Conservation (phyloP, 148 eudicot genomes). For the Rheum nobile region DNA sequence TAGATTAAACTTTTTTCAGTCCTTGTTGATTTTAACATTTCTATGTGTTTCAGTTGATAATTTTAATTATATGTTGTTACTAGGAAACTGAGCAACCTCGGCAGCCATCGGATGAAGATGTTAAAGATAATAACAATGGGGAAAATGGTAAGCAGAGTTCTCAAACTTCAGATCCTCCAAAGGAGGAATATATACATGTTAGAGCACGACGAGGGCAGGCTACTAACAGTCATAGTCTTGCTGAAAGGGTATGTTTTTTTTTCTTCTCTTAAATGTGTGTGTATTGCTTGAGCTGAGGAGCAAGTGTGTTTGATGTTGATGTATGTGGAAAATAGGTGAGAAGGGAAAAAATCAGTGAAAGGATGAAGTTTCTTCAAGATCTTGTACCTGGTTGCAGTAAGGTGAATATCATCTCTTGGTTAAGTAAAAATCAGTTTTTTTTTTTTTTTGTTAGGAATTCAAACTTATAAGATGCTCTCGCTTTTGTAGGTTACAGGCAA, state of each 20-base stretch:
- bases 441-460: neutral
- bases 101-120: slow-evolving; percentile 31
- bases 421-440: neutral
- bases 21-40: neutral
- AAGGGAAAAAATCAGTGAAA: slow-evolving; percentile 96
- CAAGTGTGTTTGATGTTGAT: slow-evolving; percentile 7
- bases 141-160: slow-evolving; percentile 64
- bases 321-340: slow-evolving; percentile 49
- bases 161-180: slow-evolving; percentile 52
- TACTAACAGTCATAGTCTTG: slow-evolving; percentile 97
- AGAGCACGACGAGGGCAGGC: slow-evolving; percentile 98
- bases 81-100: slow-evolving; percentile 45
- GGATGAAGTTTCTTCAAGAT: slow-evolving; percentile 99
- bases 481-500: slow-evolving; percentile 85
- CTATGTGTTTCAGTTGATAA: neutral
- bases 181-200: slow-evolving; percentile 89
- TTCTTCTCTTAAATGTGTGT: neutral
- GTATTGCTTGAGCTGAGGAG: neutral
- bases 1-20: slow-evolving; percentile 10
- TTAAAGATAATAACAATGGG: slow-evolving; percentile 35
- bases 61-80: neutral
- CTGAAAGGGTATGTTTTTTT: slow-evolving; percentile 61
- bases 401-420: slow-evolving; percentile 22
- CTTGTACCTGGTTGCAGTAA: slow-evolving; percentile 98
- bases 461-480: neutral